Evolutionary conservation across 306 rosid species (phyloP), one percentile per base, ranked within the genome.

Genomic region (Cicer arietinum): DNA sequence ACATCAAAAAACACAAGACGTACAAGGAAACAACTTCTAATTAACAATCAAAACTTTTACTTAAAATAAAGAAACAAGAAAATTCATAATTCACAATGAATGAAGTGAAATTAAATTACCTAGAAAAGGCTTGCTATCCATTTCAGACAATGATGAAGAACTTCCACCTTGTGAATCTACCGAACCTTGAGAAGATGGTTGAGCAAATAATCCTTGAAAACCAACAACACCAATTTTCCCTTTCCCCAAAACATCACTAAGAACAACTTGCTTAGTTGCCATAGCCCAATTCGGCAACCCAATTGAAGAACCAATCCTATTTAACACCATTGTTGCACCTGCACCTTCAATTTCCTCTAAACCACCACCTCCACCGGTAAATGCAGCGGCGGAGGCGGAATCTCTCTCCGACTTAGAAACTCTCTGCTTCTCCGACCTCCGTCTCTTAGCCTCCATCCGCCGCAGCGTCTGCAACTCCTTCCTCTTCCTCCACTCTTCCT

Each of bases 401-500:
- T 87, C 93, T 30, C 75, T 89, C 77, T 88, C 93, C 5, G 58
- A 46, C 79, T 67, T 78, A 16, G 80, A 78, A 46, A 13, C 88
- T 76, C 91, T 86, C 79, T 90, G 97, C 88, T 92, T 95, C 94
- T 89, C 96, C 6, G 88, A 90, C 72, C 99, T 69, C 71, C 99
- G 65, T 44, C 98, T 81, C 82, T 92, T 95, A 0, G 98, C 99
- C 83, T 77, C 99, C 96, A 95, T 58, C 66, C 99, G 74, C 56
- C 99, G 86, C 83, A 89, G 80, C 1, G 90, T 89, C 84, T 95
- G 99, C 72, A 95, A 25, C 71, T 92, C 97, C 89, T 95, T 95
- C 89, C 98, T 66, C 92, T 92, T 89, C 88, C 98, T 73, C 99
- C 98, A 95, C 86, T 88, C 90, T 76, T 89, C 98, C 86, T 92